Percentiles rank a stretch among this genome's conserved stretches.
These are phyloP conservation scores for Hirsutella rhossiliensis DNA, from an alignment of 2,329 filamentous ascomycete species.

Conservation along the genomic window DNA sequence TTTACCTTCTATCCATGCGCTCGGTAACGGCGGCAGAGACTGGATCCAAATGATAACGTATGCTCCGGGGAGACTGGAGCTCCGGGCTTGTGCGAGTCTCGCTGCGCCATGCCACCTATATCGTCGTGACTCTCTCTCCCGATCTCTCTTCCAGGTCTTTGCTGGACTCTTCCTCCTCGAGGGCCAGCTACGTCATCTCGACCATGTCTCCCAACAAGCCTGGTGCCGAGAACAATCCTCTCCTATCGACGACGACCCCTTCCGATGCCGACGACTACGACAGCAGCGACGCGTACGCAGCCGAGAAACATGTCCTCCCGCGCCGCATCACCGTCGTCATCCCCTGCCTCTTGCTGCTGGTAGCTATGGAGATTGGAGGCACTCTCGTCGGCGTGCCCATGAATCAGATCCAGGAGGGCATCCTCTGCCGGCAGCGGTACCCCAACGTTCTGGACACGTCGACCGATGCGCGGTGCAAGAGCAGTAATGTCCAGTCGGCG, in stretches of 20 bases:
- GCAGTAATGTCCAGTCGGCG: neutral
- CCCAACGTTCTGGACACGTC: neutral
- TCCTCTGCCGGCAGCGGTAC: neutral
- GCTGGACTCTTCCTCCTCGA: no score
- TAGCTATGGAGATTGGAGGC: neutral
- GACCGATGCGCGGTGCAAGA: conserved; percentile 1
- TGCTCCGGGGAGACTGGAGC: no score
- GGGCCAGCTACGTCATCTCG: no score
- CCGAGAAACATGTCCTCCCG: neutral
- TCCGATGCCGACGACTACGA: neutral
- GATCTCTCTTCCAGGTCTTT: no score
- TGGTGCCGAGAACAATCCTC: no score
- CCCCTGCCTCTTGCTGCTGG: neutral
- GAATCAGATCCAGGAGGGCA: neutral
- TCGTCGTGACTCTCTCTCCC: no score
- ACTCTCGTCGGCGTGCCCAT: neutral
- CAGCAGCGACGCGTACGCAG: neutral
- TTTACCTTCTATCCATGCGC: no score
- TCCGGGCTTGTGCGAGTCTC: no score
- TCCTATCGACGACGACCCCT: neutral
- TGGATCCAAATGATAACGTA: no score
- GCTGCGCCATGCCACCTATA: no score
- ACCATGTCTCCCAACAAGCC: no score
- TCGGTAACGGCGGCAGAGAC: no score
- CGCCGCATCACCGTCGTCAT: neutral